phyloP scores from a whole-genome alignment of 2,329 filamentous ascomycete species.

The Sporothrix globosa region DNA sequence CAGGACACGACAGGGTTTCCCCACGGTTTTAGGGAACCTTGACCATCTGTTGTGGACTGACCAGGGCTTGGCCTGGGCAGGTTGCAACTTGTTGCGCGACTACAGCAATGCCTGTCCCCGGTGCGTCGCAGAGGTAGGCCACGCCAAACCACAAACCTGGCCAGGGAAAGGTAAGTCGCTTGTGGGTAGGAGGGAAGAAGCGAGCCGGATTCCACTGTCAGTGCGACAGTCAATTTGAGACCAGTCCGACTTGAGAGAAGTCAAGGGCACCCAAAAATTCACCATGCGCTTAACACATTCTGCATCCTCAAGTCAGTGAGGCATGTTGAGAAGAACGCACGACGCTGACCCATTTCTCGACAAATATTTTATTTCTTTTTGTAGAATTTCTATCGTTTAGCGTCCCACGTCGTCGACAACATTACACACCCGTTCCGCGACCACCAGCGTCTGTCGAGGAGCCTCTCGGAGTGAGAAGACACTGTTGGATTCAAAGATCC shows the following conservation, averaged over 20 bases:
- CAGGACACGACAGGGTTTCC: constrained; percentile 21
- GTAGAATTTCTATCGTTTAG: no score
- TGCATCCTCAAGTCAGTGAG: no score
- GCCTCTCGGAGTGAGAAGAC: background rate
- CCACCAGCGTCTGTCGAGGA: background rate
- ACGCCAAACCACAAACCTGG: background rate
- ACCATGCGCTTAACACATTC: no score
- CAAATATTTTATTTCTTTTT: no score
- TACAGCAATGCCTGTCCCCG: constrained; percentile 4
- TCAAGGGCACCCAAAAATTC: no score
- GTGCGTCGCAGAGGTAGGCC: background rate
- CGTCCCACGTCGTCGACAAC: background rate
- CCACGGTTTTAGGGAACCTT: background rate
- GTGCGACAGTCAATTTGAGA: constrained; percentile 10
- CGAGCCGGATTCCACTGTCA: constrained; percentile 5
- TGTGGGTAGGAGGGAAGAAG: constrained; percentile 15
- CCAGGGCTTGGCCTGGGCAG: background rate
- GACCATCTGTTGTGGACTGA: constrained; percentile 3
- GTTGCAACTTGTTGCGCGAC: background rate
- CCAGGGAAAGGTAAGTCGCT: background rate
- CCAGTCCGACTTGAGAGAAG: background rate
- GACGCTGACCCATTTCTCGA: background rate
- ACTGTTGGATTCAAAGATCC: background rate
- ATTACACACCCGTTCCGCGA: background rate
- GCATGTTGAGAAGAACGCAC: no score